These are phyloP conservation scores for Mycena capillaripes DNA, from an alignment of 768 basidiomycete genomes.

Conservation along the genomic window DNA sequence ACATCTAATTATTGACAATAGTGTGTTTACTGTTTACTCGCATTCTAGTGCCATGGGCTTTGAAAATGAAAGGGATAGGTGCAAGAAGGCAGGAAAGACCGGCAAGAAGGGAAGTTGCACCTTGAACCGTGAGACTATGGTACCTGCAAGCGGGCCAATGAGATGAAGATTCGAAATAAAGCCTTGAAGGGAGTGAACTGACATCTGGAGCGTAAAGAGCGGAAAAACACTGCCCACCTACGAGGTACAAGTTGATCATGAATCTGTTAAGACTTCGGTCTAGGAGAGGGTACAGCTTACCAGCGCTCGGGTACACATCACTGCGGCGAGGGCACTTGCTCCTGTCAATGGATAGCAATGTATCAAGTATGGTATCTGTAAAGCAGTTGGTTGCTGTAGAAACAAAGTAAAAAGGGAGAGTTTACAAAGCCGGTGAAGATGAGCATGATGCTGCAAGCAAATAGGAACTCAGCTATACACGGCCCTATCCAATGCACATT, in stretches of 20 bases:
- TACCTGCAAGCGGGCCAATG: not conserved
- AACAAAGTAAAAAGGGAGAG: not conserved
- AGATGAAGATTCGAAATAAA: not conserved
- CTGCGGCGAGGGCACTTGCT: conserved; percentile 32
- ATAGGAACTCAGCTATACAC: conserved; percentile 34
- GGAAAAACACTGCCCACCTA: conserved; percentile 32
- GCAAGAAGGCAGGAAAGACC: conserved; percentile 32
- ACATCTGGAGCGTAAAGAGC: conserved; percentile 33
- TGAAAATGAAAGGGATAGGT: conserved; percentile 32
- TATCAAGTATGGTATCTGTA: conserved; percentile 32
- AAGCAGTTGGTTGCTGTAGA: not conserved
- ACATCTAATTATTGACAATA: not conserved
- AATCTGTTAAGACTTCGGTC: not conserved
- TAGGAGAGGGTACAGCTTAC: not conserved
- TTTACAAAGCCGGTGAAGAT: conserved; percentile 36
- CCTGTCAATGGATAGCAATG: conserved; percentile 32
- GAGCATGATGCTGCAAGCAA: conserved; percentile 28
- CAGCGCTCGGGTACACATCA: conserved; percentile 28
- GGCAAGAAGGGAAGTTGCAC: conserved; percentile 28
- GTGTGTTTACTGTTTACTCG: conserved; percentile 24
- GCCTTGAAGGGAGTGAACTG: not conserved
- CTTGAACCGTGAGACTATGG: conserved; percentile 22
- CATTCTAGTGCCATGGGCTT: conserved; percentile 15
- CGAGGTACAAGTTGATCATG: not conserved
- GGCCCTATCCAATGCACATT: conserved; percentile 34